These are phyloP conservation scores for Penicillium soppii DNA, from an alignment of 495 filamentous ascomycete species.

Conservation along the genomic window DNA sequence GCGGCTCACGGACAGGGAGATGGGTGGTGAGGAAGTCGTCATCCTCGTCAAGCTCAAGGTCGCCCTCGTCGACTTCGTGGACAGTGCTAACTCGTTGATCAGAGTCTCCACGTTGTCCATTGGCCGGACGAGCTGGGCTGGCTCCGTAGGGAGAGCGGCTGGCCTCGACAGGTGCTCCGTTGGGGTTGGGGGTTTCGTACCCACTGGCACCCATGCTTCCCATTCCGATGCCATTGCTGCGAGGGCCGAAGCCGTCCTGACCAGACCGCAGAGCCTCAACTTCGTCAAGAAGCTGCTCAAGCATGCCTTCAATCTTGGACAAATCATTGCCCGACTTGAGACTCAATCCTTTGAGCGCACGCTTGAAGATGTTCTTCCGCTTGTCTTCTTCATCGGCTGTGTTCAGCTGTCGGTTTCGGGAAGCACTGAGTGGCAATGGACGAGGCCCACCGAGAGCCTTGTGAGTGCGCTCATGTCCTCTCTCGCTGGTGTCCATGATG, in stretches of 20 bases:
- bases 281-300: conserved; percentile 85
- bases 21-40: conserved; percentile 51
- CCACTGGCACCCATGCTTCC: conserved; percentile 53
- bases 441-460: conserved; percentile 84
- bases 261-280: conserved; percentile 81
- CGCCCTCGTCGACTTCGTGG: conserved; percentile 72
- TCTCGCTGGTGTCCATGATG: conserved; percentile 78
- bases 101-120: conserved; percentile 56
- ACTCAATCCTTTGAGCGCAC: conserved; percentile 85
- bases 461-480: conserved; percentile 81
- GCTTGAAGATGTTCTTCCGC: conserved; percentile 85
- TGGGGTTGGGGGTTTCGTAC: conserved; percentile 81
- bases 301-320: conserved; percentile 90
- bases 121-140: conserved; percentile 58
- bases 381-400: conserved; percentile 78
- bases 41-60: conserved; percentile 52
- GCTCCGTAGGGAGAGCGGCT: conserved; percentile 79
- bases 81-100: conserved; percentile 87
- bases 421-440: conserved; percentile 62
- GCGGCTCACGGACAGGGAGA: conserved; percentile 31
- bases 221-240: conserved; percentile 21
- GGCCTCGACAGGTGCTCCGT: conserved; percentile 65
- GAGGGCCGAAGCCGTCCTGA: conserved; percentile 35
- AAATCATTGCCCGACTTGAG: conserved; percentile 86
- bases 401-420: conserved; percentile 48